Evolutionary conservation across 164 flowering plant species (phyloP).

Genomic region (Dillenia turbinata): DNA sequence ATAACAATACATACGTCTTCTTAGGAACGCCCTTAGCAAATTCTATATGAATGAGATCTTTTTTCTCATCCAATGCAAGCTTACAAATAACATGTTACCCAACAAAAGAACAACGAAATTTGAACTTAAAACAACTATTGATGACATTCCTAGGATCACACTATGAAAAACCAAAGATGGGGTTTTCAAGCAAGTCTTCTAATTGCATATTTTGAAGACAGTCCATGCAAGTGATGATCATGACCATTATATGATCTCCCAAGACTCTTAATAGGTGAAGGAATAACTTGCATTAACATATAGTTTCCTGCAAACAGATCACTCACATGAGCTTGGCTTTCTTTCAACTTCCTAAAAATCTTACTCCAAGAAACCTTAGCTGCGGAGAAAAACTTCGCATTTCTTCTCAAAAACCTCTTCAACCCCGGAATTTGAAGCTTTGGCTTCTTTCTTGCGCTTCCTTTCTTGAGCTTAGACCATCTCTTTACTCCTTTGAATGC

Average conservation of each 20-base stretch:
- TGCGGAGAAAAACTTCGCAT: slow-evolving; percentile 13
- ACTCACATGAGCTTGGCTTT: slow-evolving; percentile 21
- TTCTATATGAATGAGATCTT: too few species aligned
- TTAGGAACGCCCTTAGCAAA: too few species aligned
- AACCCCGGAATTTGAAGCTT: slow-evolving; percentile 22
- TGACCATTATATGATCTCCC: neutral
- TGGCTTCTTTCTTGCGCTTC: slow-evolving; percentile 11
- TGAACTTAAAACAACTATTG: too few species aligned
- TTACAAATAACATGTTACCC: too few species aligned
- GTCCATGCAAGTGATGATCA: neutral
- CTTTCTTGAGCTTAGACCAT: slow-evolving; percentile 15
- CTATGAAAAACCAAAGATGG: too few species aligned
- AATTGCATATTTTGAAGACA: too few species aligned
- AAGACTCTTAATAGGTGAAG: slow-evolving; percentile 12
- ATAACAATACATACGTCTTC: too few species aligned
- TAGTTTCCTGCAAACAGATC: slow-evolving; percentile 36
- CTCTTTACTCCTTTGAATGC: slow-evolving; percentile 9
- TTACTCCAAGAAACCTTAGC: slow-evolving; percentile 19
- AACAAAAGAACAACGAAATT: too few species aligned
- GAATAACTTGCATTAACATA: slow-evolving; percentile 24
- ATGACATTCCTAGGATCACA: too few species aligned
- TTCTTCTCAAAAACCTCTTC: slow-evolving; percentile 23
- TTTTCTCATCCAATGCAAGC: too few species aligned
- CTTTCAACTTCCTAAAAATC: slow-evolving; percentile 26
- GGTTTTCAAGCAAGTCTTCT: too few species aligned